A percentile compares a stretch with the other conserved stretches of the same genome.
Evolutionary conservation across 1,284 basidiomycete species (phyloP).

Genomic region (Xerocomus tenax): DNA sequence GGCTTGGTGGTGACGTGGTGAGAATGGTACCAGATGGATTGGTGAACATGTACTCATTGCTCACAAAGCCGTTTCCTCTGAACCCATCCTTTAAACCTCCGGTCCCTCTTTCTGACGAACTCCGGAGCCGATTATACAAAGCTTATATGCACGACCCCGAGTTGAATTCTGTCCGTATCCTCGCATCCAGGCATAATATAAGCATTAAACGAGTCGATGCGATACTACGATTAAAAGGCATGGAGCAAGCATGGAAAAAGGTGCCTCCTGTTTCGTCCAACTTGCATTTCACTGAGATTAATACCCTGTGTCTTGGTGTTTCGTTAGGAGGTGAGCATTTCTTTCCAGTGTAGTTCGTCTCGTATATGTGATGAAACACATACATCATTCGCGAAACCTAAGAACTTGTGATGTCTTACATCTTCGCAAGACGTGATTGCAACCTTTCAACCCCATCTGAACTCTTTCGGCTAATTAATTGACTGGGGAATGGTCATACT

Average conservation of each 20-base stretch:
- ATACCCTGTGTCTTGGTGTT: conserved; percentile 14
- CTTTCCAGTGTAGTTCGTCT: conserved; percentile 1
- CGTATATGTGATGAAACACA: conserved; percentile 40
- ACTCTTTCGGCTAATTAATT: conserved; percentile 1
- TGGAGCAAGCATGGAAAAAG: conserved; percentile 63
- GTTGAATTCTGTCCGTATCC: conserved; percentile 48
- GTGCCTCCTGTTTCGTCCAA: conserved; percentile 32
- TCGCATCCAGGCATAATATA: conserved; percentile 54
- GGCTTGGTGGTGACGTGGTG: conserved; percentile 51
- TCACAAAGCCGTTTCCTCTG: conserved; percentile 64
- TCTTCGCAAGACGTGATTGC: conserved; percentile 48
- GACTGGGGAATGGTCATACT: conserved; percentile 13
- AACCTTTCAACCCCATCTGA: conserved; percentile 64
- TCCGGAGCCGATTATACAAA: conserved; percentile 48
- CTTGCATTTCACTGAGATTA: conserved; percentile 7
- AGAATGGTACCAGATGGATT: conserved; percentile 27
- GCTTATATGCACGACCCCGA: conserved; percentile 51
- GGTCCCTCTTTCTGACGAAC: conserved; percentile 57
- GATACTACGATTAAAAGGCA: conserved; percentile 68
- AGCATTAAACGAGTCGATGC: conserved; percentile 72
- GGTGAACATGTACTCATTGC: conserved; percentile 8
- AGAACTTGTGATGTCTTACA: conserved; percentile 54
- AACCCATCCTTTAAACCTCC: conserved; percentile 75
- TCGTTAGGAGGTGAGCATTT: conserved; percentile 41
- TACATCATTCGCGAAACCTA: conserved; percentile 59